These are phyloP conservation scores for Pochonia chlamydosporia DNA, from an alignment of 2,329 filamentous ascomycete genomes.

Conservation along the genomic window DNA sequence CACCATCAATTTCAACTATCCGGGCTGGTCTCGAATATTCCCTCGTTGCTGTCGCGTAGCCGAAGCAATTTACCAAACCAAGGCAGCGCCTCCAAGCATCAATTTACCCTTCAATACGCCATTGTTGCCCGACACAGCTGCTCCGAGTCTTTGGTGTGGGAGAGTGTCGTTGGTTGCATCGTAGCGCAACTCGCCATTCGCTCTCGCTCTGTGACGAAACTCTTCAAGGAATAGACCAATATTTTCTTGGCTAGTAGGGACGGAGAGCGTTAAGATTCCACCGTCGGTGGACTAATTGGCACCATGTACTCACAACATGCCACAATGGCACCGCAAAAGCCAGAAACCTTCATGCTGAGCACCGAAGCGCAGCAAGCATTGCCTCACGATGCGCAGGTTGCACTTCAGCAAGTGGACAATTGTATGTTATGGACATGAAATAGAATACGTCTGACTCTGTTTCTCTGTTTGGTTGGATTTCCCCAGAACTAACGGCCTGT, in stretches of 20 bases:
- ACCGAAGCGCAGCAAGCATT: conserved; percentile 94
- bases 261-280: not conserved
- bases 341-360: conserved; percentile 98
- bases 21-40: conserved; percentile 44
- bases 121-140: not conserved
- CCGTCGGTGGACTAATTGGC: conserved; percentile 18
- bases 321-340: conserved; percentile 90
- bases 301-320: conserved; percentile 78
- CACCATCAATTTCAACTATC: conserved; percentile 23
- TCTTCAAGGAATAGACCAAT: not conserved
- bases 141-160: not conserved
- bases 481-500: not conserved
- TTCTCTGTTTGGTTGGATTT: not conserved
- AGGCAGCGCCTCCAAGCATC: conserved; percentile 28
- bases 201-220: not conserved
- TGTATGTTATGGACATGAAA: too few relatives aligned
- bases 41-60: conserved; percentile 17
- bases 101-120: not conserved
- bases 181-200: not conserved
- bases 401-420: conserved; percentile 97
- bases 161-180: not conserved
- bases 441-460: not conserved
- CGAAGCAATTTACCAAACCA: conserved; percentile 7
- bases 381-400: conserved; percentile 93
- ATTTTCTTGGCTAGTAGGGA: not conserved